phyloP scores from a whole-genome alignment of 2,329 filamentous ascomycete species.

The Colletotrichum filicis region DNA sequence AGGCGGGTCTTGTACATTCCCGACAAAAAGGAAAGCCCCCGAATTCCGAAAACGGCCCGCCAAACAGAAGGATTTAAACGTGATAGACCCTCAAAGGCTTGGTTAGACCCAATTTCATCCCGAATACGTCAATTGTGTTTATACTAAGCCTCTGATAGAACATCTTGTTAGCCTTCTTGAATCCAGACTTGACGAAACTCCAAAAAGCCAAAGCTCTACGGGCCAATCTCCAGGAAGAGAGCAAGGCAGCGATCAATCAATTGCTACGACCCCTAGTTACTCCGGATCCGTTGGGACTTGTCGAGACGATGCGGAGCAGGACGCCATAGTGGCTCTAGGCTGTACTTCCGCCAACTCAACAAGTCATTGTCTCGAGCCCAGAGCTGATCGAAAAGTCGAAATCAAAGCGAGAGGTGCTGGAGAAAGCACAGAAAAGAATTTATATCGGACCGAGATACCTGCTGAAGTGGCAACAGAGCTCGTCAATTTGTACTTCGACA shows the following conservation, averaged over 20 bases:
- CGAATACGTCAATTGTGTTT: not conserved
- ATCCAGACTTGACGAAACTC: not conserved
- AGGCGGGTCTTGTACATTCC: not conserved
- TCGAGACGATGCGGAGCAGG: not conserved
- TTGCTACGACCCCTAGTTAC: not conserved
- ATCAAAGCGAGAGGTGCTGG: not conserved
- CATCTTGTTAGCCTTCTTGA: not conserved
- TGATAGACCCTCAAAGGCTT: not conserved
- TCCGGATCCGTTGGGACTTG: not conserved
- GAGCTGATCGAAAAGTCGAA: not conserved
- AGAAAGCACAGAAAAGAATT: not conserved
- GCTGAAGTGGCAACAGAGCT: not conserved
- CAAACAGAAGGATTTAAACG: not conserved
- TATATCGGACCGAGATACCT: not conserved
- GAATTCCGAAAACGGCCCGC: not conserved
- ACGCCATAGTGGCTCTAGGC: not conserved
- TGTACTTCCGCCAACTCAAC: not conserved
- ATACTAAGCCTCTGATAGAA: not conserved
- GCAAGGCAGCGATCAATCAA: not conserved
- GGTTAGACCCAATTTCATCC: not conserved
- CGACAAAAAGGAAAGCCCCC: not conserved
- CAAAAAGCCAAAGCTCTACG: not conserved
- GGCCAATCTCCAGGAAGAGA: not conserved
- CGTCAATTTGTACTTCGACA: not conserved
- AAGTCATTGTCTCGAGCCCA: not conserved